Conservation (phyloP, 2,329 filamentous ascomycete species). For the Fusarium longipes region DNA sequence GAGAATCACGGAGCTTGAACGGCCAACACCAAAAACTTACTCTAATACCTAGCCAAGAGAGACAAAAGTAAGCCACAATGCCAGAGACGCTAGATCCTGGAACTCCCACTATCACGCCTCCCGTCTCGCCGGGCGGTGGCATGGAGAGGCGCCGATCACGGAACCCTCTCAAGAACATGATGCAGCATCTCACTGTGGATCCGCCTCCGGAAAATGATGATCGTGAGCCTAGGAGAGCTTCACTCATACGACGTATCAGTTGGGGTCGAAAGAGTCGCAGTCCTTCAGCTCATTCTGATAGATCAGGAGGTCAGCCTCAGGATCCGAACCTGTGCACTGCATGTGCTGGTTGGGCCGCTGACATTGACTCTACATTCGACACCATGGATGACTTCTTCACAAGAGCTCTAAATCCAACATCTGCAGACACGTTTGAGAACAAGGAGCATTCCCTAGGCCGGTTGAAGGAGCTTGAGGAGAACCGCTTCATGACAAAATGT, state of each 20-base stretch:
- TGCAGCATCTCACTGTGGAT: conserved; percentile 54
- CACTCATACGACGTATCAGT: conserved; percentile 52
- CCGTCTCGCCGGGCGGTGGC: conserved; percentile 38
- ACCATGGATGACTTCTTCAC: conserved; percentile 49
- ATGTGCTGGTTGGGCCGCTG: conserved; percentile 50
- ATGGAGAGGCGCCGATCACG: conserved; percentile 50
- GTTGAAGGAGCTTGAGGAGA: conserved; percentile 48
- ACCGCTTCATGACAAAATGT: conserved; percentile 50
- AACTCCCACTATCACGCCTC: conserved; percentile 38
- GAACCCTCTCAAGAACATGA: conserved; percentile 53
- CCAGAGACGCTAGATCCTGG: conserved; percentile 47
- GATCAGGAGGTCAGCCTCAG: conserved; percentile 42
- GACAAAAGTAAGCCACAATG: conserved; percentile 46
- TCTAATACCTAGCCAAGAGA: neutral
- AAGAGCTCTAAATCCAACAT: conserved; percentile 45
- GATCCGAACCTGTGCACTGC: conserved; percentile 49
- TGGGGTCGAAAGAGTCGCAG: conserved; percentile 51
- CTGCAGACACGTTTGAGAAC: conserved; percentile 49
- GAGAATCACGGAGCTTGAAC: conserved; percentile 43
- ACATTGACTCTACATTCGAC: conserved; percentile 50
- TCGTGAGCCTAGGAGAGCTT: conserved; percentile 45
- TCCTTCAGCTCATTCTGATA: conserved; percentile 51
- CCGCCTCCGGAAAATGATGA: conserved; percentile 45
- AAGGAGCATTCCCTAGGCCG: conserved; percentile 48
- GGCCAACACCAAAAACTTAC: conserved; percentile 13